Evolutionary conservation across 176 grass and related monocot genomes (phyloP).

Genomic region (Avena eriantha): DNA sequence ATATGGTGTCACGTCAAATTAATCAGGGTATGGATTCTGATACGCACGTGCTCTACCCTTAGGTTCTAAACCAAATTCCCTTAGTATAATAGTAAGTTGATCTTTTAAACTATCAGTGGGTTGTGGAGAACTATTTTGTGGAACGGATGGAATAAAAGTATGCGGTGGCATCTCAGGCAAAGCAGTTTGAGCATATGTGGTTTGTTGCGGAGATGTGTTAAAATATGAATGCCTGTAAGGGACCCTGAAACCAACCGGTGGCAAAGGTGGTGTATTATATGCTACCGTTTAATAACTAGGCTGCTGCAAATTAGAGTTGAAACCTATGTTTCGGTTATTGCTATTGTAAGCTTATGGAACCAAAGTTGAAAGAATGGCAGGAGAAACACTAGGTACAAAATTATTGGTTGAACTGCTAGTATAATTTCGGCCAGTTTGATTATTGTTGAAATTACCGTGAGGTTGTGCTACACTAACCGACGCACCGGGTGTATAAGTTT

Average conservation of each 20-base stretch:
- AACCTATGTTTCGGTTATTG: neutral
- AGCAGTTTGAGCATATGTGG: too few relatives aligned
- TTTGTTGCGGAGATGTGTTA: neutral
- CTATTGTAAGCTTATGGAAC: too few relatives aligned
- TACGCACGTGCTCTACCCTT: constrained; percentile 8
- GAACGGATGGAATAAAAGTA: too few relatives aligned
- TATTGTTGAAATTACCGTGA: too few relatives aligned
- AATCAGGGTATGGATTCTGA: neutral
- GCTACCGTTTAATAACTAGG: neutral
- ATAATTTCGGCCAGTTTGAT: too few relatives aligned
- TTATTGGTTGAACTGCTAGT: too few relatives aligned
- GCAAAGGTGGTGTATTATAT: neutral
- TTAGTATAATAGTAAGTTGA: neutral
- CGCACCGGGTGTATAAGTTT: too few relatives aligned
- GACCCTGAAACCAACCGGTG: neutral
- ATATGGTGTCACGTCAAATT: neutral
- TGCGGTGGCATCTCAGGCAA: too few relatives aligned
- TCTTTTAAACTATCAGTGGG: neutral
- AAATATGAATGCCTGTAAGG: neutral
- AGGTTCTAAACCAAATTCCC: neutral
- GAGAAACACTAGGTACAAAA: too few relatives aligned
- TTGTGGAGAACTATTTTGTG: too few relatives aligned
- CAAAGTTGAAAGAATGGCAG: too few relatives aligned
- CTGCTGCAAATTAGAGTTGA: neutral
- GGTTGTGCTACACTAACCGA: too few relatives aligned